Evolutionary conservation across 2,329 filamentous ascomycete species (phyloP).

Genomic region (Triangularia setosa): DNA sequence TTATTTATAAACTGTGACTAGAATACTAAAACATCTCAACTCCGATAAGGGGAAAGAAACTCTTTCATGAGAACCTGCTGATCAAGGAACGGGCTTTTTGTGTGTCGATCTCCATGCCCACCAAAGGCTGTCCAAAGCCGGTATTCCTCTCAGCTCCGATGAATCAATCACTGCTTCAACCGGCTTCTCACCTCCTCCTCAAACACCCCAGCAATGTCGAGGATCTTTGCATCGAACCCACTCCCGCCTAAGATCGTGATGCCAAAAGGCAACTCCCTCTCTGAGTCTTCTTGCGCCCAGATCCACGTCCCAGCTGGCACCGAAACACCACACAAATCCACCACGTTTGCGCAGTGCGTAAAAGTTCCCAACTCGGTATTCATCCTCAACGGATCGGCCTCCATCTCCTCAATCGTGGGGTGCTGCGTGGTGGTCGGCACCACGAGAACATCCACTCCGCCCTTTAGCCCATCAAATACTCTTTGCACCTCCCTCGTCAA

Average conservation of each 20-base stretch:
- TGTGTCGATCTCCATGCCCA: no score
- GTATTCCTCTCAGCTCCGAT: background rate
- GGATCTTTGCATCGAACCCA: conserved; percentile 38
- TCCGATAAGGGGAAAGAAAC: background rate
- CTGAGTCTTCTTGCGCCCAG: conserved; percentile 13
- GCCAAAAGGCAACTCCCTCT: conserved; percentile 38
- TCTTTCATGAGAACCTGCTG: no score
- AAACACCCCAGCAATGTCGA: conserved; percentile 31
- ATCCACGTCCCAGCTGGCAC: conserved; percentile 37
- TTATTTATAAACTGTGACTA: background rate
- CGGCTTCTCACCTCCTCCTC: conserved; percentile 20
- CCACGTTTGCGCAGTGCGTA: conserved; percentile 53
- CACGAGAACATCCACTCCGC: conserved; percentile 39
- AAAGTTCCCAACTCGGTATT: conserved; percentile 49
- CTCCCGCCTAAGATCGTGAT: conserved; percentile 39
- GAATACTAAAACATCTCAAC: background rate
- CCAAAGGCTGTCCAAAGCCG: no score
- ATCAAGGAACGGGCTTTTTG: no score
- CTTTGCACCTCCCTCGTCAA: conserved; percentile 40
- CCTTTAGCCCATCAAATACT: conserved; percentile 32
- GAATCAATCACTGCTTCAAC: background rate
- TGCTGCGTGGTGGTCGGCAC: conserved; percentile 48
- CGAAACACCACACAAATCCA: conserved; percentile 50
- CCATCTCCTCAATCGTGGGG: conserved; percentile 44
- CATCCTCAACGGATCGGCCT: conserved; percentile 44